These are phyloP conservation scores for Primulina huaijiensis DNA, from an alignment of 257 asterid species.

Conservation along the genomic window DNA sequence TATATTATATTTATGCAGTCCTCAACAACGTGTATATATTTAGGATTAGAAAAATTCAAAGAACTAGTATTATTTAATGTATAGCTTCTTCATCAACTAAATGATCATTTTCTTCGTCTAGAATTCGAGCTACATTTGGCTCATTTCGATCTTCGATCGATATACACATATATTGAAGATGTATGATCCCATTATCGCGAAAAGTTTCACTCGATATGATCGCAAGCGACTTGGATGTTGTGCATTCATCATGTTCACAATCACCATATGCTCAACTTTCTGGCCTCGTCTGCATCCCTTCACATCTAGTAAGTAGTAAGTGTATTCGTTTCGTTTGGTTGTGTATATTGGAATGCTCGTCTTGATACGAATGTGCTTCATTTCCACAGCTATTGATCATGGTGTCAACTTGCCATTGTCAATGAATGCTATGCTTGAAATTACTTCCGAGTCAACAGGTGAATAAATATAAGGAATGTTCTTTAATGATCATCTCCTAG, in stretches of 20 bases:
- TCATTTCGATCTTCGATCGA: too few species aligned
- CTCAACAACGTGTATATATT: too few species aligned
- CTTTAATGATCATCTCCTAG: not conserved
- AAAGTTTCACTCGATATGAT: constrained; percentile 52
- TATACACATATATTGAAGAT: constrained; percentile 25
- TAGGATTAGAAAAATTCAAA: too few species aligned
- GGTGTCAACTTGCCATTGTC: constrained; percentile 30
- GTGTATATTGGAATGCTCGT: not conserved
- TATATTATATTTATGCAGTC: too few species aligned
- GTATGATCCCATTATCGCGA: constrained; percentile 66
- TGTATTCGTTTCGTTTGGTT: not conserved
- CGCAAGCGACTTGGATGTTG: constrained; percentile 47
- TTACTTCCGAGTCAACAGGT: constrained; percentile 14
- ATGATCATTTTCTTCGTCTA: too few species aligned
- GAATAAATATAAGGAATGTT: not conserved
- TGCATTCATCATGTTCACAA: constrained; percentile 38
- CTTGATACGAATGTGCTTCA: too few species aligned
- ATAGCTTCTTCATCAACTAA: too few species aligned
- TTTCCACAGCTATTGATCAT: constrained; percentile 24
- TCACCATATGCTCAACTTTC: constrained; percentile 39
- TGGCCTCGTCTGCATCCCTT: constrained; percentile 41
- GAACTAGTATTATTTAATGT: too few species aligned
- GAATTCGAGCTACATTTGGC: too few species aligned
- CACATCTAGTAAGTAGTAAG: constrained; percentile 49
- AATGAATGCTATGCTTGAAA: constrained; percentile 18